phyloP scores from a whole-genome alignment of 2,329 filamentous ascomycete species.

The Diplocarpon rosae region DNA sequence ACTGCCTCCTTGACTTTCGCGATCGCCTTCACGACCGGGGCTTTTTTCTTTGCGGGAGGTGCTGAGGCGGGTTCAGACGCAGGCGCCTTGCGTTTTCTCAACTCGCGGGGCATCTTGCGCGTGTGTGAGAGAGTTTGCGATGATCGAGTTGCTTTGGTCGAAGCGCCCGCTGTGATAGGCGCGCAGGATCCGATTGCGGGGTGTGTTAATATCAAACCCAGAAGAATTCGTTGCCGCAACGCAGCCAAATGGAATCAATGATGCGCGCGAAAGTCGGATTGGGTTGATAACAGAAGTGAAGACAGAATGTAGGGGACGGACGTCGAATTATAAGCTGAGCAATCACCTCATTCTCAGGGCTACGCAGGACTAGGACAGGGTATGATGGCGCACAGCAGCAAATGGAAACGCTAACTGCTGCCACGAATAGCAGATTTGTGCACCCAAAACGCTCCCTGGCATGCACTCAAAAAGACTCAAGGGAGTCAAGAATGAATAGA shows the following conservation, averaged over 20 bases:
- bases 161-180: slow-evolving; percentile 17
- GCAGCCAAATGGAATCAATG: not conserved
- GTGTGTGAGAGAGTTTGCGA: slow-evolving; percentile 4
- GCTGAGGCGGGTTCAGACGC: slow-evolving; percentile 34
- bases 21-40: slow-evolving; percentile 30
- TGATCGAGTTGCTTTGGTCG: slow-evolving; percentile 7
- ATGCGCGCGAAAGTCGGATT: too few species aligned
- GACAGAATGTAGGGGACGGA: slow-evolving; percentile 12
- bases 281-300: not conserved
- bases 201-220: slow-evolving; percentile 2
- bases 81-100: slow-evolving; percentile 51
- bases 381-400: slow-evolving; percentile 9
- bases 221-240: not conserved
- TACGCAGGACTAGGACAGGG: slow-evolving; percentile 10
- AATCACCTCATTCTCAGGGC: slow-evolving; percentile 18
- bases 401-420: slow-evolving; percentile 17
- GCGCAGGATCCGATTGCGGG: slow-evolving; percentile 4
- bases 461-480: slow-evolving; percentile 11
- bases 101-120: slow-evolving; percentile 42
- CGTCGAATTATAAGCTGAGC: slow-evolving; percentile 23
- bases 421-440: slow-evolving; percentile 19
- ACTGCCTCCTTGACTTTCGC: slow-evolving; percentile 30
- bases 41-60: slow-evolving; percentile 37
- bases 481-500: slow-evolving; percentile 4
- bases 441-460: slow-evolving; percentile 12